Evolutionary conservation across 352 stramenopile species (phyloP), one percentile per base, ranked within the genome.

Genomic region (Globisporangium parvum): DNA sequence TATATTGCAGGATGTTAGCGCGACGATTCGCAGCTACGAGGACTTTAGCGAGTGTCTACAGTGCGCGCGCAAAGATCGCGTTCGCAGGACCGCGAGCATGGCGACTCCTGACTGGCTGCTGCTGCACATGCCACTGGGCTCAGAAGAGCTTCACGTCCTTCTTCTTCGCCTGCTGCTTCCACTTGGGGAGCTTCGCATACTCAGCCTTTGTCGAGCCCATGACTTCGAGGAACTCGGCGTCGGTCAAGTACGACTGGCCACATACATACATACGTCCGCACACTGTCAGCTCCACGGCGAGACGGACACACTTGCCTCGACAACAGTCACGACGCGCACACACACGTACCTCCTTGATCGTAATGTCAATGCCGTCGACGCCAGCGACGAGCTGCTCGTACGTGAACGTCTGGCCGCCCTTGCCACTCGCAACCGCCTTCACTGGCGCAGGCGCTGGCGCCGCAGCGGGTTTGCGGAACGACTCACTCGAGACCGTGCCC

Each of bases 101-200:
- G 31, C 31, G 31, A 37, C 31, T 37, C n/a, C n/a, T n/a, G n/a
- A n/a, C n/a, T n/a, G n/a, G 31, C 31, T 37, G 31, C 31, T 37
- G 31, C 31, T 37, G 31, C 12, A 8, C 12, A n/a, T n/a, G n/a
- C n/a, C n/a, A n/a, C n/a, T n/a, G n/a, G n/a, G 35, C 28, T 88
- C 84, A 96, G 66, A 96, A 96, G 44, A 96, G 70, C 31, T 80
- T 72, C 10, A 77, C 67, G 20, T 91, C 77, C 71, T 94, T 93
- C 78, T 96, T 96, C 70, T 90, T 88, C 39, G 74, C 73, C 55
- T 91, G 76, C 65, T 90, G 76, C 71, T 89, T 88, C 87, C 87
- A 96, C 69, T 93, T 93, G 40, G 85, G 76, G 18, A 92, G 63
- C 6, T 68, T 69, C 8, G 48, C 52, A 47, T 85, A 96, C 45